Evolutionary conservation across 768 basidiomycete genomes (phyloP).

Genomic region (Panellus pusillus): DNA sequence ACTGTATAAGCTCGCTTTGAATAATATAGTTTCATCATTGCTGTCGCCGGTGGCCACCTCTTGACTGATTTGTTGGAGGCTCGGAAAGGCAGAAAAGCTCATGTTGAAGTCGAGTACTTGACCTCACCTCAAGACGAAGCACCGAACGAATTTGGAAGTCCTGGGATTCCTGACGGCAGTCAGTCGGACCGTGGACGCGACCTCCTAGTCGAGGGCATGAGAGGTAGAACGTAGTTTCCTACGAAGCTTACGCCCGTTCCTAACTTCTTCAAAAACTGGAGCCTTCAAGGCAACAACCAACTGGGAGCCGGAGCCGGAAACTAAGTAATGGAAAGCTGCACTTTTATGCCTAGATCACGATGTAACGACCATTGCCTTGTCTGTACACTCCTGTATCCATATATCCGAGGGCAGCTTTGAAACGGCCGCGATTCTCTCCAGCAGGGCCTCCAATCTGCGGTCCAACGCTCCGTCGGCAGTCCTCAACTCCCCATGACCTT

Average conservation of each 20-base stretch:
- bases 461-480: conserved; percentile 39
- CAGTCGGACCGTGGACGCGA: conserved; percentile 40
- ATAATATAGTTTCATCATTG: conserved; percentile 56
- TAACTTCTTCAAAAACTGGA: too few relatives aligned
- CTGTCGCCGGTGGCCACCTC: conserved; percentile 65
- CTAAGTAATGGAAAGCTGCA: too few relatives aligned
- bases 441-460: conserved; percentile 42
- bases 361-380: too few relatives aligned
- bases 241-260: too few relatives aligned
- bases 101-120: conserved; percentile 74
- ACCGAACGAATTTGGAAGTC: conserved; percentile 56
- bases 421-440: conserved; percentile 35
- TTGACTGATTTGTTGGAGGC: conserved; percentile 16
- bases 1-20: too few relatives aligned
- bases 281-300: too few relatives aligned
- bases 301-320: too few relatives aligned
- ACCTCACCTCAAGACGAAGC: conserved; percentile 36
- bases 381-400: too few relatives aligned
- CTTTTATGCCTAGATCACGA: too few relatives aligned
- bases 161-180: conserved; percentile 63
- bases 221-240: too few relatives aligned
- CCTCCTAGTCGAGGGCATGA: conserved; percentile 22
- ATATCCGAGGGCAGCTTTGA: too few relatives aligned
- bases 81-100: conserved; percentile 61
- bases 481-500: conserved; percentile 31